These are phyloP conservation scores for Ehretia macrophylla DNA, from an alignment of 257 asterid species.

Conservation along the genomic window DNA sequence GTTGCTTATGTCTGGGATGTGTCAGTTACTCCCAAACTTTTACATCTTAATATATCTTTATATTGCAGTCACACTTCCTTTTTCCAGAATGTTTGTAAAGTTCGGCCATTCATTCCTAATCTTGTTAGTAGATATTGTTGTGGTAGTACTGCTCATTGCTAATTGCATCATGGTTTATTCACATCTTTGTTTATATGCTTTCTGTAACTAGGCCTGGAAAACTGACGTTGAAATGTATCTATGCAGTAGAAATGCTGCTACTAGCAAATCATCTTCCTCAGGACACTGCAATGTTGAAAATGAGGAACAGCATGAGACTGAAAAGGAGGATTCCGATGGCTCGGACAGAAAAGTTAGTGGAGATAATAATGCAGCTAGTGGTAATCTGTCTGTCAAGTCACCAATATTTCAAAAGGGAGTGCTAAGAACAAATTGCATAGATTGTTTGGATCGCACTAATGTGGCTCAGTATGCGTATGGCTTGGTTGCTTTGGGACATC, in stretches of 20 bases:
- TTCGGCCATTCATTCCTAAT: too few relatives aligned
- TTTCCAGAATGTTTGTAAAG: too few relatives aligned
- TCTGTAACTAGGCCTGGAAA: constrained; percentile 4
- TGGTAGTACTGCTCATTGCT: too few relatives aligned
- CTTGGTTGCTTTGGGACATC: constrained; percentile 89
- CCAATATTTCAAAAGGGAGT: constrained; percentile 77
- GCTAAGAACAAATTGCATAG: constrained; percentile 96
- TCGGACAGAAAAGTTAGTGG: constrained; percentile 41
- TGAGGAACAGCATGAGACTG: constrained; percentile 47
- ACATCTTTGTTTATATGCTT: not conserved
- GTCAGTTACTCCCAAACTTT: too few relatives aligned
- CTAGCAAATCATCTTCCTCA: constrained; percentile 29
- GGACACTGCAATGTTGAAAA: constrained; percentile 30
- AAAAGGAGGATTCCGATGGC: constrained; percentile 43
- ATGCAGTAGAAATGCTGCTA: constrained; percentile 29
- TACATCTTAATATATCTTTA: too few relatives aligned
- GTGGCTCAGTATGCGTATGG: constrained; percentile 99
- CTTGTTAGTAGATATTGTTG: too few relatives aligned
- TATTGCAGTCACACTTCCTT: too few relatives aligned
- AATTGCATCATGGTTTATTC: too few relatives aligned
- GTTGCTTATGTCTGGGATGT: too few relatives aligned
- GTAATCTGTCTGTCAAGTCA: constrained; percentile 39
- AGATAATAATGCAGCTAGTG: constrained; percentile 28
- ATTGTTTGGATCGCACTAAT: constrained; percentile 97
- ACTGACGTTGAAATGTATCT: constrained; percentile 8